Conservation (phyloP, 352 stramenopile genomes). For the Globisporangium orthogonon region DNA sequence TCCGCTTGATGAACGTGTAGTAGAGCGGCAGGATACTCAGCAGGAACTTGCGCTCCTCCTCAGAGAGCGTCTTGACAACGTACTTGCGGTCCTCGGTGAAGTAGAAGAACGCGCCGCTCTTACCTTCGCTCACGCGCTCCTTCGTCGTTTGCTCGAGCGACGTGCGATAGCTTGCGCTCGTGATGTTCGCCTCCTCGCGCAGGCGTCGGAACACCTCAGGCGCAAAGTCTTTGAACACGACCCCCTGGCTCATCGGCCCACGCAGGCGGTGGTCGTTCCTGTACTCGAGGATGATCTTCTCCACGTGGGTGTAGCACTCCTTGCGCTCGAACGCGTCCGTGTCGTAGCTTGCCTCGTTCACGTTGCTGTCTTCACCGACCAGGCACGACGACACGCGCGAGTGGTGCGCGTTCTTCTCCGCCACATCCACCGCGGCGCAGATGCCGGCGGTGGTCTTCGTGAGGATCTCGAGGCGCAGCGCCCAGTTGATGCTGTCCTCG, state of each 20-base stretch:
- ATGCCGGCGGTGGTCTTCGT: constrained; percentile 85
- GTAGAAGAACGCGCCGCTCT: constrained; percentile 82
- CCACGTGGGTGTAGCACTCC: constrained; percentile 70
- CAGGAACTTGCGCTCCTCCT: constrained; percentile 73
- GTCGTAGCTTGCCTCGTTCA: constrained; percentile 1
- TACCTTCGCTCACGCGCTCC: constrained; percentile 75
- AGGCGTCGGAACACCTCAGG: constrained; percentile 74
- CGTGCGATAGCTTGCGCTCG: constrained; percentile 51
- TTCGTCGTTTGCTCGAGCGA: constrained; percentile 72
- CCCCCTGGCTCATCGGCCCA: constrained; percentile 36
- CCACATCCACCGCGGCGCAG: constrained; percentile 61
- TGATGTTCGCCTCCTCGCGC: constrained; percentile 54
- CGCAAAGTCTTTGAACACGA: constrained; percentile 80
- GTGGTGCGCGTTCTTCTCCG: constrained; percentile 48
- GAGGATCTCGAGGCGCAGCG: constrained; percentile 78
- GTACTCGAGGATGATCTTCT: constrained; percentile 65
- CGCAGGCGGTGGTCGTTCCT: constrained; percentile 38
- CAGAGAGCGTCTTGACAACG: constrained; percentile 74
- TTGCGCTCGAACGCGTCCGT: constrained; percentile 52
- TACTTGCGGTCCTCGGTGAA: constrained; percentile 82
- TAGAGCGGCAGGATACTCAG: constrained; percentile 67
- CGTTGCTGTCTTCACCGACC: constrained; percentile 3
- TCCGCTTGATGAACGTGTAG: constrained; percentile 52
- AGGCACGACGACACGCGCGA: constrained; percentile 20
- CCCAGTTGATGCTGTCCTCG: constrained; percentile 86